phyloP scores from a whole-genome alignment of 2,329 filamentous ascomycete genomes.

The Pseudogymnoascus sp. region DNA sequence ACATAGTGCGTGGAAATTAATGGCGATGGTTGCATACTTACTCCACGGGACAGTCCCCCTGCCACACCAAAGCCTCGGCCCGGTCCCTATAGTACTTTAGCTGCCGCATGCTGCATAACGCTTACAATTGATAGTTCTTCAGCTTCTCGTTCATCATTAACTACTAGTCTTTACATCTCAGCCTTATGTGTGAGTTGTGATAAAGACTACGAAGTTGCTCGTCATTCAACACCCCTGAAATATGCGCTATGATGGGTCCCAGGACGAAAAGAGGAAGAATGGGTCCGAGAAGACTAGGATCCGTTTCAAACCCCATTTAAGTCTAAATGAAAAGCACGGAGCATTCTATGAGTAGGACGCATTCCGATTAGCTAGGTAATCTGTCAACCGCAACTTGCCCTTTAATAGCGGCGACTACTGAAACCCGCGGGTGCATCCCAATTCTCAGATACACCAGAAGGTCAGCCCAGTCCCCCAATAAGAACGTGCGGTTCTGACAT shows the following conservation, averaged over 20 bases:
- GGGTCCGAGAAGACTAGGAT: neutral
- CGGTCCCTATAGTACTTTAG: neutral
- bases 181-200: too few relatives aligned
- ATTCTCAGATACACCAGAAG: neutral
- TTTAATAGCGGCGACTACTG: neutral
- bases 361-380: neutral
- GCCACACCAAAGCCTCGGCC: neutral
- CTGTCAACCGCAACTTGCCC: neutral
- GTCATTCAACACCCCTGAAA: neutral
- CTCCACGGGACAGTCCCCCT: neutral
- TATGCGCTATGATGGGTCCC: neutral
- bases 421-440: neutral
- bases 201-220: neutral
- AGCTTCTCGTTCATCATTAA: neutral
- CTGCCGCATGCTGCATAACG: neutral
- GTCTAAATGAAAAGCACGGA: neutral
- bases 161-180: neutral
- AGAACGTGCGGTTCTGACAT: neutral
- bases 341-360: neutral
- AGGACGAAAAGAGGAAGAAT: neutral
- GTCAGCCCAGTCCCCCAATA: neutral
- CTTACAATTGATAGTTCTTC: neutral
- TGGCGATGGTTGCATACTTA: neutral
- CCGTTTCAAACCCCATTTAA: neutral
- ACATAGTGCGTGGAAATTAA: neutral